These are phyloP conservation scores for Pythium plurisporium DNA, from an alignment of 352 stramenopile genomes.

Conservation along the genomic window DNA sequence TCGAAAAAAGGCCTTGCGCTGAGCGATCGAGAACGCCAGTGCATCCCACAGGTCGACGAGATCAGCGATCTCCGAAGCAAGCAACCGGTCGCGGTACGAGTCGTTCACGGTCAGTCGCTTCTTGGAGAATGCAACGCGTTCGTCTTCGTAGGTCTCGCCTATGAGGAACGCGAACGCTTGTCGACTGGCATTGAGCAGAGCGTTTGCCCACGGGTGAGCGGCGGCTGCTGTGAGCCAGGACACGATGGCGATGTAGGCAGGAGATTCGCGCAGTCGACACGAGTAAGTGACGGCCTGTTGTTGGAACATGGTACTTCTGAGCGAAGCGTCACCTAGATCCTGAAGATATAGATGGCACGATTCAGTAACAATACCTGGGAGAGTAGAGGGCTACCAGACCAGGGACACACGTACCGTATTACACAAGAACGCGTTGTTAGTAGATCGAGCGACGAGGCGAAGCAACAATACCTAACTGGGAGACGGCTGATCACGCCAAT, in stretches of 20 bases:
- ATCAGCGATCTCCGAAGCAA: conserved; percentile 53
- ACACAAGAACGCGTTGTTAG: no score
- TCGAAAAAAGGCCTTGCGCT: conserved; percentile 58
- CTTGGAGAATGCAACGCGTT: conserved; percentile 41
- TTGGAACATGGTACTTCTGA: no score
- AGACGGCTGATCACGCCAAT: no score
- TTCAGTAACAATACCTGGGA: no score
- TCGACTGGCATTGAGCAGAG: conserved; percentile 18
- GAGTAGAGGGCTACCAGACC: no score
- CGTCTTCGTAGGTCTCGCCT: conserved; percentile 42
- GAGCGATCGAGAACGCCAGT: conserved; percentile 38
- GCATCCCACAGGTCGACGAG: conserved; percentile 53
- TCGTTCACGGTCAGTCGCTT: conserved; percentile 48
- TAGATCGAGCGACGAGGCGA: no score
- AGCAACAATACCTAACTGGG: no score
- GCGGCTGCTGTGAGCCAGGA: conserved; percentile 2
- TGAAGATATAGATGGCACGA: no score
- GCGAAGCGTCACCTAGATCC: no score
- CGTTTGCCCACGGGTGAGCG: conserved; percentile 22
- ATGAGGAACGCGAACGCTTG: conserved; percentile 34
- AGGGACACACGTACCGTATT: no score
- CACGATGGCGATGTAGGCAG: not conserved
- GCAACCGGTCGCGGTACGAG: conserved; percentile 55
- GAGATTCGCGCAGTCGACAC: not conserved
- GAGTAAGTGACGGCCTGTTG: no score